phyloP scores from a whole-genome alignment of 148 eudicot genomes.

The Vaccinium darrowii region DNA sequence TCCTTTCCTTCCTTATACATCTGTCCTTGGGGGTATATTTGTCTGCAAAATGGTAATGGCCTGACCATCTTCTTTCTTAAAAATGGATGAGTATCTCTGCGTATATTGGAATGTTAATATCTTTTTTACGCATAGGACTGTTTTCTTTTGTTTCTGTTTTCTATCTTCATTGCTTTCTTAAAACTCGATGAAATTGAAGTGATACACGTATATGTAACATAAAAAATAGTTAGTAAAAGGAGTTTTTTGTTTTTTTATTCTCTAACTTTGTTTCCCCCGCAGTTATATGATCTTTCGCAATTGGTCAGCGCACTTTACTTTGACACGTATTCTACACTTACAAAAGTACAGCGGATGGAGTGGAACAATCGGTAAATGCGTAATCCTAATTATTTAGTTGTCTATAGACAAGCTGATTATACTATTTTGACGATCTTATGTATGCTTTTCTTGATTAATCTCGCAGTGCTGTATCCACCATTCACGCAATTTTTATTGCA shows the following conservation, averaged over 20 bases:
- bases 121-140: not conserved
- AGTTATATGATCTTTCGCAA: constrained; percentile 82
- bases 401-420: not conserved
- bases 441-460: constrained; percentile 13
- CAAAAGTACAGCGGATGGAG: constrained; percentile 74
- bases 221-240: not conserved
- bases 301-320: constrained; percentile 71
- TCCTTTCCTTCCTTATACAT: constrained; percentile 81
- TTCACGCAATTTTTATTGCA: constrained; percentile 86
- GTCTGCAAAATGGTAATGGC: constrained; percentile 79
- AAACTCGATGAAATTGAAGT: not conserved
- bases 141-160: not conserved
- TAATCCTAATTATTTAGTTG: not conserved
- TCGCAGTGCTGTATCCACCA: constrained; percentile 81
- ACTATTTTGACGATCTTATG: not conserved
- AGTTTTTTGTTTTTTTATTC: not conserved
- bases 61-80: not conserved
- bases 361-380: constrained; percentile 86
- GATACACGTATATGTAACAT: not conserved
- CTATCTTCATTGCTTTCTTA: not conserved
- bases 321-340: constrained; percentile 64
- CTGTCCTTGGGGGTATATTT: constrained; percentile 69
- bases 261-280: constrained; percentile 16
- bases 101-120: not conserved
- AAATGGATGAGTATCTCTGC: not conserved